These are phyloP conservation scores for Quercus lobata DNA, from an alignment of 331 rosid genomes.

Conservation along the genomic window DNA sequence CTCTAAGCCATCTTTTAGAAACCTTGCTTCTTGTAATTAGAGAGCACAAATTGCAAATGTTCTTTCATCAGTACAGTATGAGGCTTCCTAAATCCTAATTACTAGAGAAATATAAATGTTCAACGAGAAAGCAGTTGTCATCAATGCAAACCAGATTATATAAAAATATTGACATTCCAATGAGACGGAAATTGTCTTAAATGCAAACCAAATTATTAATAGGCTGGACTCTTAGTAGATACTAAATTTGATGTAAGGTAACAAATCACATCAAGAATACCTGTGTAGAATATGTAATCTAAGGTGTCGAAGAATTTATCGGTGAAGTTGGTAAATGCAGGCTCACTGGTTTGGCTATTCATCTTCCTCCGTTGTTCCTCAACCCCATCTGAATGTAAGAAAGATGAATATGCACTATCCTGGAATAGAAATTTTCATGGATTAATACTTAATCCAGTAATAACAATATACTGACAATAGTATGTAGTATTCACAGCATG, in stretches of 20 bases:
- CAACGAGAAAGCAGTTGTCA: background rate
- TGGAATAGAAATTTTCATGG: constrained; percentile 8
- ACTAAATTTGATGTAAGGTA: background rate
- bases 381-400: background rate
- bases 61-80: background rate
- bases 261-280: constrained; percentile 3
- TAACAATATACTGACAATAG: background rate
- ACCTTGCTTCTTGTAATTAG: background rate
- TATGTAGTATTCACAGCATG: no score
- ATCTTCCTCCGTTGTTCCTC: constrained; percentile 3
- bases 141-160: no score
- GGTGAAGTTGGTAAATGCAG: constrained; percentile 7
- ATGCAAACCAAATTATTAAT: background rate
- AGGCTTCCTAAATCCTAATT: background rate
- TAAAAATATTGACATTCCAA: no score
- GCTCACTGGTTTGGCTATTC: constrained; percentile 7
- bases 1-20: background rate
- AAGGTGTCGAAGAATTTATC: constrained; percentile 3
- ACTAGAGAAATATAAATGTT: background rate
- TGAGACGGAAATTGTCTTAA: background rate
- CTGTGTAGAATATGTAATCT: constrained; percentile 32
- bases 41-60: background rate
- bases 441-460: background rate
- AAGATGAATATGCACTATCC: constrained; percentile 22
- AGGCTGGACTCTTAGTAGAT: background rate